These are phyloP conservation scores for Calonectria multiphialidica DNA, from an alignment of 2,329 filamentous ascomycete species.

Conservation along the genomic window DNA sequence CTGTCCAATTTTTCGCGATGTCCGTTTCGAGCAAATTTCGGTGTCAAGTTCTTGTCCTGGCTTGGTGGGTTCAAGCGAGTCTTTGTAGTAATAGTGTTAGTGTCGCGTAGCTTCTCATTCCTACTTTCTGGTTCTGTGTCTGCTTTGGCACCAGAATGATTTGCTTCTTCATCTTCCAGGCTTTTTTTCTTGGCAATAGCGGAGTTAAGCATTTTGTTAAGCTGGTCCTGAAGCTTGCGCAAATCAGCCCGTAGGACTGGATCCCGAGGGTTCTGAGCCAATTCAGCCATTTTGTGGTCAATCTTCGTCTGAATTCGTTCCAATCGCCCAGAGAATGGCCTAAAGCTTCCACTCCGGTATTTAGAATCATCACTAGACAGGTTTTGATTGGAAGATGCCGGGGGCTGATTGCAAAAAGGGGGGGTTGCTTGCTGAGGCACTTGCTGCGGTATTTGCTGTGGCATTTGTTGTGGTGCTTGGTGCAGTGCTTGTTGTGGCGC, in stretches of 20 bases:
- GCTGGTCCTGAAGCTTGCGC: constrained; percentile 43
- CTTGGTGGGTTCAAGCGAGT: too few species aligned
- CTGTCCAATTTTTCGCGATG: background rate
- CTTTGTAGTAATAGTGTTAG: too few species aligned
- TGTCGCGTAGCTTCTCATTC: background rate
- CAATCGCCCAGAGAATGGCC: constrained; percentile 34
- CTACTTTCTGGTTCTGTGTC: background rate
- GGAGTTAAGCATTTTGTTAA: constrained; percentile 47
- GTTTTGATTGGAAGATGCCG: background rate
- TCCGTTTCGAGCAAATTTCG: background rate
- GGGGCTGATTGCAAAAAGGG: background rate
- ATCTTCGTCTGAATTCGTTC: constrained; percentile 44
- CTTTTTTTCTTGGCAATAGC: constrained; percentile 30
- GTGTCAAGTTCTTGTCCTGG: background rate
- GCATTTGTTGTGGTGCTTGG: background rate
- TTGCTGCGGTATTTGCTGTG: background rate
- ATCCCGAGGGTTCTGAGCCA: constrained; percentile 40
- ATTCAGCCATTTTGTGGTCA: constrained; percentile 39
- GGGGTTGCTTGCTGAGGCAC: background rate
- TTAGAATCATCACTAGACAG: background rate
- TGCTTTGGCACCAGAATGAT: background rate
- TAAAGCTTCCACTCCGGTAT: constrained; percentile 14
- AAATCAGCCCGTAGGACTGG: constrained; percentile 37
- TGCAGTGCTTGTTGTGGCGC: background rate
- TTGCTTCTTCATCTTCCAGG: background rate